Evolutionary conservation across 257 asterid species (phyloP), one percentile per base, ranked within the genome.

Genomic region (Scutellaria minor): DNA sequence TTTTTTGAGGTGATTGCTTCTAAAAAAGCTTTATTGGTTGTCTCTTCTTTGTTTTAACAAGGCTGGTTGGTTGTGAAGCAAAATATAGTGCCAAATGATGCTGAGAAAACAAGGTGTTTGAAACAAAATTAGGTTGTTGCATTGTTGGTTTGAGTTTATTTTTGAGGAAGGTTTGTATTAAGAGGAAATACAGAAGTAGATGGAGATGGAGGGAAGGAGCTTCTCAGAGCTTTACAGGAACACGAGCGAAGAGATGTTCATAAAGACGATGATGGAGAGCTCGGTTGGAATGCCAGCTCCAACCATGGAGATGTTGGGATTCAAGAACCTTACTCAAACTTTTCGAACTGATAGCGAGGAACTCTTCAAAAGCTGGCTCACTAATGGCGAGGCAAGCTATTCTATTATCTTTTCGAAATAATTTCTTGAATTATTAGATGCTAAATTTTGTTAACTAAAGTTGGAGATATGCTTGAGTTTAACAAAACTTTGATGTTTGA

Each of bases 331-430:
- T 15, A 71, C 88, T 20, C 93, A 92, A 6, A 82, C 47, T 54
- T 80, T 83, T 75, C 82, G 96, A 53, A 78, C 90, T 0, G 92
- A 92, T 42, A 89, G 93, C 24, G 97, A 88, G 68, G 97, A 92
- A 72, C 91, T 92, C 66, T 92, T 89, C 81, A 90, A 87, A 78
- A 90, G 85, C 81, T 90, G 97, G 97, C 97, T 91, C 81, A 80
- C 82, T 1, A 83, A 74, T 76, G 93, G 88, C 74, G 96, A 92
- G 96, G 97, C 89, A 88, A 85, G 95, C 70, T 66, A 6, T 63
- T 22, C 2, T 22, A 24, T 60, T 39, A 31, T 53, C n/a, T 18
- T 31, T 6, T 41, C 15, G 48, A 46, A 18, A 50, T 18, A 45
- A 5, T 52, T 63, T 6, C 51, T 24, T 57, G 39, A 57, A 66